A percentile compares a stretch with the other conserved stretches of the same genome.
Evolutionary conservation across 192 early-diverging fungal genomes (phyloP).

Genomic region (Coemansia sp.): DNA sequence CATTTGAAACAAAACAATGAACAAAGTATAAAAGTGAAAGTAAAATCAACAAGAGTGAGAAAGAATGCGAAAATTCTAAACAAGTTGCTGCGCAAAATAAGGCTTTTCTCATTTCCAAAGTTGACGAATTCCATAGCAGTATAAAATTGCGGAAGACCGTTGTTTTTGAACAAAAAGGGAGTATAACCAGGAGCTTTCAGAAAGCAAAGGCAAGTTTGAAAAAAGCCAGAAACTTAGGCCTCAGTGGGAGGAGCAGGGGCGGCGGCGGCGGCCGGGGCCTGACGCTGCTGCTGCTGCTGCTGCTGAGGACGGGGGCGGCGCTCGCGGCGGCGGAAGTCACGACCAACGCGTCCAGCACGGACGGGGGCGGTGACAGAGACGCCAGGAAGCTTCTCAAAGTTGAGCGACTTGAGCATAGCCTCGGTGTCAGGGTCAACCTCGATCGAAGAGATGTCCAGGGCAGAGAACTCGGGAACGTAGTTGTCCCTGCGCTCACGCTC

Average conservation of each 20-base stretch:
- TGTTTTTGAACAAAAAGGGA: background rate
- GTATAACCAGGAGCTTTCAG: background rate
- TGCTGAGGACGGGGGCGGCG: conserved; percentile 45
- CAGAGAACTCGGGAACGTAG: conserved; percentile 98
- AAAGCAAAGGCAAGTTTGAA: conserved; percentile 4
- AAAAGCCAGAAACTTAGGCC: conserved; percentile 29
- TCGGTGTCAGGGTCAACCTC: conserved; percentile 96
- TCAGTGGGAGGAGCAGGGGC: conserved; percentile 30
- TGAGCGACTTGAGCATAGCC: conserved; percentile 94
- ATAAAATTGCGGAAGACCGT: background rate
- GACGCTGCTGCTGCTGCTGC: conserved; percentile 38
- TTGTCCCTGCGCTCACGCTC: conserved; percentile 99
- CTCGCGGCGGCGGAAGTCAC: conserved; percentile 51
- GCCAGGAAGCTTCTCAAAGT: conserved; percentile 90
- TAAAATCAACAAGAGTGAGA: background rate
- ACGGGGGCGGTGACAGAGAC: conserved; percentile 64
- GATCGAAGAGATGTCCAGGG: conserved; percentile 84
- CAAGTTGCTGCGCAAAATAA: conserved; percentile 20
- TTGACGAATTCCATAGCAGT: background rate
- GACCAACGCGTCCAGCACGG: conserved; percentile 45
- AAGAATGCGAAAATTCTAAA: background rate
- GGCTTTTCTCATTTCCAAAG: background rate
- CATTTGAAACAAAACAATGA: conserved; percentile 6
- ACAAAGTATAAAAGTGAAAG: background rate
- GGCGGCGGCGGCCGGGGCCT: conserved; percentile 41